Conservation (phyloP, 169 alveolate genomes). For the Amoebophrya sp. region DNA sequence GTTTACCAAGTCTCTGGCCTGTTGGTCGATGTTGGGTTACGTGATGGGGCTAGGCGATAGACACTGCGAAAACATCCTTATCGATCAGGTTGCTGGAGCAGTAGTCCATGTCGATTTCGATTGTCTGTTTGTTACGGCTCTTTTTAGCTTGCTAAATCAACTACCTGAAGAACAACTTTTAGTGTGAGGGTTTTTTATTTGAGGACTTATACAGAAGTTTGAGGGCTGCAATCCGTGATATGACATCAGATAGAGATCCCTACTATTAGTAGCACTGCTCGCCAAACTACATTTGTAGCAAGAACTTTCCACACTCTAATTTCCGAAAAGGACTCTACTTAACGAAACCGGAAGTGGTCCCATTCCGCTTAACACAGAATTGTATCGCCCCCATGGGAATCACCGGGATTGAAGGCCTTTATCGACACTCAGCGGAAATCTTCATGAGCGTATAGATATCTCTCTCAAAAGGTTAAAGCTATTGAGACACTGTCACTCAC, state of each 20-base stretch:
- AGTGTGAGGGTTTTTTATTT: background rate
- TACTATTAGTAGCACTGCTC: background rate
- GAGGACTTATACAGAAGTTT: background rate
- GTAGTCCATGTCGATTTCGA: constrained; percentile 95
- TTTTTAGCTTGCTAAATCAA: background rate
- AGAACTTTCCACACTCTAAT: background rate
- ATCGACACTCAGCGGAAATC: constrained; percentile 39
- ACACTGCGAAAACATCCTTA: constrained; percentile 91
- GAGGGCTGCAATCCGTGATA: background rate
- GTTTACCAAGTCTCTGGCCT: constrained; percentile 80
- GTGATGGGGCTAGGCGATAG: constrained; percentile 95
- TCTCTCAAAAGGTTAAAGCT: too few relatives aligned
- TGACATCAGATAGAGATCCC: background rate
- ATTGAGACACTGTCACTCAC: too few relatives aligned
- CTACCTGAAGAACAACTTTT: background rate
- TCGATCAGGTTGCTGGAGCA: constrained; percentile 79
- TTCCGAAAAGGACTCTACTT: background rate
- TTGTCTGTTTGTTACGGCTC: constrained; percentile 72
- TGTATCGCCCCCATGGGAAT: constrained; percentile 85
- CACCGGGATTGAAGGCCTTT: constrained; percentile 46
- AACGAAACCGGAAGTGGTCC: constrained; percentile 68
- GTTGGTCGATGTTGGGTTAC: constrained; percentile 93
- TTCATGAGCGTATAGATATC: too few relatives aligned
- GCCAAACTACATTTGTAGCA: background rate
- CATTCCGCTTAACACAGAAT: constrained; percentile 94